Conservation (phyloP, 2,329 filamentous ascomycete genomes). For the Balansia obtecta region DNA sequence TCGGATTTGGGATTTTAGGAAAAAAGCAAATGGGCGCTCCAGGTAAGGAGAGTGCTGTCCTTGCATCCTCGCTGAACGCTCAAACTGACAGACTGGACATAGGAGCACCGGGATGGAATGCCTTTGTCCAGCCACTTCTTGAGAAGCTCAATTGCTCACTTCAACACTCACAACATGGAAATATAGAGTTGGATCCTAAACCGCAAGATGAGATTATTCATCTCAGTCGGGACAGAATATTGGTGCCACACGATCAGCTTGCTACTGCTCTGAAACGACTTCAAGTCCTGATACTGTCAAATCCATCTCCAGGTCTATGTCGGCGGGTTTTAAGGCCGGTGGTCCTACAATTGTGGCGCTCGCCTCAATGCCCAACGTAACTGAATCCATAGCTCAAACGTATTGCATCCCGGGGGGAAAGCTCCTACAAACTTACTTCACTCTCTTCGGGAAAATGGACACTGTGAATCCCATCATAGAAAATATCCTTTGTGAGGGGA, state of each 20-base stretch:
- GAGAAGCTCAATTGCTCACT: constrained; percentile 34
- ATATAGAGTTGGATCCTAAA: constrained; percentile 8
- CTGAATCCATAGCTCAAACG: constrained; percentile 20
- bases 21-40: constrained; percentile 51
- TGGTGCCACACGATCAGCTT: constrained; percentile 37
- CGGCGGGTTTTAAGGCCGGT: constrained; percentile 47
- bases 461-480: constrained; percentile 36
- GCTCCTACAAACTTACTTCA: constrained; percentile 45
- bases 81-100: not conserved
- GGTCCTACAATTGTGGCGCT: constrained; percentile 49
- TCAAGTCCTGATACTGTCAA: constrained; percentile 43
- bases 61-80: not conserved
- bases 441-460: constrained; percentile 38
- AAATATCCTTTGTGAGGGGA: constrained; percentile 45
- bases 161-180: not conserved
- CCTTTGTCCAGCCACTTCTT: constrained; percentile 47
- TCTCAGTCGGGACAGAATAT: constrained; percentile 26
- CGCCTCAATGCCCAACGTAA: constrained; percentile 33
- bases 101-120: constrained; percentile 48
- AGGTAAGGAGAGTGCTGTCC: constrained; percentile 21
- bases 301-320: constrained; percentile 54
- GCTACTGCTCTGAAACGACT: constrained; percentile 41
- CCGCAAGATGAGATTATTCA: constrained; percentile 30
- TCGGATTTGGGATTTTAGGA: constrained; percentile 50
- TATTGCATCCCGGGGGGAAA: constrained; percentile 34